A percentile compares a stretch with the other conserved stretches of the same genome.
Evolutionary conservation across 2,329 filamentous ascomycete genomes (phyloP).

Genomic region (Paraphaeosphaeria minitans): DNA sequence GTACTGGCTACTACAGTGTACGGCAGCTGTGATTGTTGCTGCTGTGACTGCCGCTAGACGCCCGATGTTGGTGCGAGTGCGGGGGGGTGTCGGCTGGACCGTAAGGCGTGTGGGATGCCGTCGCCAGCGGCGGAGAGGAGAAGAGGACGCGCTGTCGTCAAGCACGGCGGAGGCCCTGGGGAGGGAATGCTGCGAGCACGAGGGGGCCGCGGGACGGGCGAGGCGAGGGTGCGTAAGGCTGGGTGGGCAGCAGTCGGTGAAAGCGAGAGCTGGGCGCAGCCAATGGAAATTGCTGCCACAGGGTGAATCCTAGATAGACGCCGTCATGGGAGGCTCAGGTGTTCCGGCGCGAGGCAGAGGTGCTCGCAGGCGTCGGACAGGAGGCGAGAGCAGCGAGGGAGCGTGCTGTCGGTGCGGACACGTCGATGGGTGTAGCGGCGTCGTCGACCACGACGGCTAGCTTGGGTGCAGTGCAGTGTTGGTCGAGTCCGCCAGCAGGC

Average conservation of each 20-base stretch:
- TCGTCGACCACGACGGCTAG: neutral
- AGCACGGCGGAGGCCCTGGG: neutral
- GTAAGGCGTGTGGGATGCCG: constrained; percentile 12
- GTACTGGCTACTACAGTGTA: constrained; percentile 14
- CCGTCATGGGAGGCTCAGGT: constrained; percentile 19
- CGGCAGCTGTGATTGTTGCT: constrained; percentile 16
- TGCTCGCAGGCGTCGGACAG: constrained; percentile 15
- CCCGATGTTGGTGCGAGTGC: constrained; percentile 24
- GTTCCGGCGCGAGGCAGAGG: constrained; percentile 8
- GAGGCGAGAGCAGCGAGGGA: constrained; percentile 6
- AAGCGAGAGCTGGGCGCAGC: constrained; percentile 18
- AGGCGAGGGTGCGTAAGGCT: neutral
- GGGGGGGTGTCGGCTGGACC: constrained; percentile 26
- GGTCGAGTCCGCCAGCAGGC: constrained; percentile 14
- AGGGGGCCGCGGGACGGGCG: constrained; percentile 1
- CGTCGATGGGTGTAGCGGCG: constrained; percentile 11
- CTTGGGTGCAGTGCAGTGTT: neutral
- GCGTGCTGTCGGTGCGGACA: constrained; percentile 6
- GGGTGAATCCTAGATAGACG: constrained; percentile 13
- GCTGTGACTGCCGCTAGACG: constrained; percentile 16
- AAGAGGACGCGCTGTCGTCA: neutral
- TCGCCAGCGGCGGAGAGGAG: constrained; percentile 16
- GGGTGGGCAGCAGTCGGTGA: constrained; percentile 18
- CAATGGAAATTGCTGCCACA: constrained; percentile 16
- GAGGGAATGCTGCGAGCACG: neutral